phyloP scores from a whole-genome alignment of 208 protist species.

The Naegleria fowleri region DNA sequence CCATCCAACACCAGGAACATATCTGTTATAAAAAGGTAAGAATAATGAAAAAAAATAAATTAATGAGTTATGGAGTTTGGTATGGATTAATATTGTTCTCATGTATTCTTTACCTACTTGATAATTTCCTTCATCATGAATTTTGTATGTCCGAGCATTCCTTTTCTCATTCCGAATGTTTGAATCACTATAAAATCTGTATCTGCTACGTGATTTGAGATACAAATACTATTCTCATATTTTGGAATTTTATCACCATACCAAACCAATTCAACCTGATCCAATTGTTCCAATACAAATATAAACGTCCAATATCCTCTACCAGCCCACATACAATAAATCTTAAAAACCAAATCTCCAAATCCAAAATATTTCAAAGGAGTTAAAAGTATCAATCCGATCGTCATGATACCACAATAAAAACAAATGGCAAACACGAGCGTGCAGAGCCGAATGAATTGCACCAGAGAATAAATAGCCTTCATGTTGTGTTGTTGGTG shows the following conservation, averaged over 20 bases:
- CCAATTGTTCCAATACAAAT: neutral
- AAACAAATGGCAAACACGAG: neutral
- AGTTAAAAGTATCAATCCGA: neutral
- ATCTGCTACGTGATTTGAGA: neutral
- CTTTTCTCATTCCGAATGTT: constrained; percentile 14
- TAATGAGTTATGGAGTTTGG: too few relatives aligned
- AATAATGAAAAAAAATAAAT: neutral
- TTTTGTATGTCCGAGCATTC: neutral
- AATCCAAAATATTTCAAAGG: neutral
- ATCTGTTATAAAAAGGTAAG: neutral
- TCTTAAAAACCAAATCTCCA: neutral
- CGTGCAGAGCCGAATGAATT: neutral
- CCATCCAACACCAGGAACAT: constrained; percentile 2
- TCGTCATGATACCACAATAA: neutral
- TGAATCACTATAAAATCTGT: neutral
- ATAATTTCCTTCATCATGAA: constrained; percentile 8
- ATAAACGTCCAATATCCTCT: neutral
- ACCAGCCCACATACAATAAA: neutral
- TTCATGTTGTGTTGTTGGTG: neutral
- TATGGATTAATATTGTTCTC: neutral
- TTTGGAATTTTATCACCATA: constrained; percentile 10
- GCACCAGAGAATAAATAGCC: neutral
- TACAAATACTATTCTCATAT: constrained; percentile 3
- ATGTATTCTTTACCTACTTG: neutral
- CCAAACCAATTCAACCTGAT: neutral